These are phyloP conservation scores for Lasiodiplodia gonubiensis DNA, from an alignment of 2,329 filamentous ascomycete species.

Conservation along the genomic window DNA sequence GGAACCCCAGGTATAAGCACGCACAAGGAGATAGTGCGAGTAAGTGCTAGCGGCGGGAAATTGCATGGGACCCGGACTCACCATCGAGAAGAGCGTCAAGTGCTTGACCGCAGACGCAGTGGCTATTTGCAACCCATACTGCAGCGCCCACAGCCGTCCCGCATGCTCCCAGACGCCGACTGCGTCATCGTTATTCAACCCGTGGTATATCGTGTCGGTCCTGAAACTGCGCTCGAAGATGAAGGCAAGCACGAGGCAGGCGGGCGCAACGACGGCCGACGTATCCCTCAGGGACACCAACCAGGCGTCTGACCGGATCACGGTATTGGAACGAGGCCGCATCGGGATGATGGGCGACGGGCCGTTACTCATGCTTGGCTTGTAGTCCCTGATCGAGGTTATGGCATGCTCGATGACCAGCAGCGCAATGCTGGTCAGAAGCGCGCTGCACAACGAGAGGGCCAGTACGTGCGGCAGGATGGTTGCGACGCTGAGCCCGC, in stretches of 20 bases:
- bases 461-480: slow-evolving; percentile 32
- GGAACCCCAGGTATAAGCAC: slow-evolving; percentile 11
- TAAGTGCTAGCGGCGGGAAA: slow-evolving; percentile 16
- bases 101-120: slow-evolving; percentile 12
- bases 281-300: slow-evolving; percentile 25
- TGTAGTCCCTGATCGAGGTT: slow-evolving; percentile 34
- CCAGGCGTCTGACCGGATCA: slow-evolving; percentile 25
- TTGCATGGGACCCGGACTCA: slow-evolving; percentile 13
- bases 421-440: slow-evolving; percentile 49
- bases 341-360: slow-evolving; percentile 15
- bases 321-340: slow-evolving; percentile 24
- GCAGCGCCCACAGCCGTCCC: slow-evolving; percentile 22
- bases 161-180: slow-evolving; percentile 25
- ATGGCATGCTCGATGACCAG: slow-evolving; percentile 48
- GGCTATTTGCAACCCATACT: slow-evolving; percentile 19
- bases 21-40: slow-evolving; percentile 24
- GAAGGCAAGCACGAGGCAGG: slow-evolving; percentile 25
- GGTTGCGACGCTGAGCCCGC: slow-evolving; percentile 17
- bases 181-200: slow-evolving; percentile 1
- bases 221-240: slow-evolving; percentile 27
- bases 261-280: slow-evolving; percentile 9
- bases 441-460: slow-evolving; percentile 50
- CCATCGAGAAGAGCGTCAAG: slow-evolving; percentile 26
- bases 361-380: slow-evolving; percentile 26
- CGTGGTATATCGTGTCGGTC: slow-evolving; percentile 22